These are phyloP conservation scores for Nicotiana tabacum DNA, from an alignment of 257 asterid genomes.

Conservation along the genomic window DNA sequence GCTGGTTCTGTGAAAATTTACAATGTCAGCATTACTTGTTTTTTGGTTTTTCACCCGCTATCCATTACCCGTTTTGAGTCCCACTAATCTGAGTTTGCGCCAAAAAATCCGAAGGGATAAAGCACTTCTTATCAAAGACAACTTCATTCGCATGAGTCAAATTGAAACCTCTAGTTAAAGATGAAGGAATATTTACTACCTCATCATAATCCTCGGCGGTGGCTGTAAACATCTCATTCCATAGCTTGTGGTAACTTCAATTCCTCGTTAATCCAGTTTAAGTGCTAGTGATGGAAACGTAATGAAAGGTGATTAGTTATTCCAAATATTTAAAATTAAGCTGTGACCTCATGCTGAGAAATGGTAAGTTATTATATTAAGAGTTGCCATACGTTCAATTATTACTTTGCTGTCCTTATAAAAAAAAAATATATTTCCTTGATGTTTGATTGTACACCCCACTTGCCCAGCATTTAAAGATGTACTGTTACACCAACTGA, in stretches of 20 bases:
- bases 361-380: background rate
- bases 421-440: background rate
- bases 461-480: slow-evolving; percentile 13
- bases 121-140: too few relatives aligned
- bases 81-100: too few relatives aligned
- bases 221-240: background rate
- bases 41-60: too few relatives aligned
- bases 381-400: background rate
- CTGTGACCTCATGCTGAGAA: background rate
- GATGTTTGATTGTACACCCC: slow-evolving; percentile 1
- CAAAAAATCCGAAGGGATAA: too few relatives aligned
- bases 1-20: too few relatives aligned
- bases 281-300: background rate
- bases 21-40: too few relatives aligned
- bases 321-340: background rate
- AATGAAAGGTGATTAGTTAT: background rate
- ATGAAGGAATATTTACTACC: too few relatives aligned
- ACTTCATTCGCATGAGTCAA: too few relatives aligned
- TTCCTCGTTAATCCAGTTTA: background rate
- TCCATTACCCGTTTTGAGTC: too few relatives aligned
- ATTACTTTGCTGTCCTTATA: background rate
- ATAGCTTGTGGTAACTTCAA: background rate
- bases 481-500: slow-evolving; percentile 8
- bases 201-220: too few relatives aligned
- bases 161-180: too few relatives aligned